Conservation (phyloP, 306 rosid genomes). For the Betula pendula region DNA sequence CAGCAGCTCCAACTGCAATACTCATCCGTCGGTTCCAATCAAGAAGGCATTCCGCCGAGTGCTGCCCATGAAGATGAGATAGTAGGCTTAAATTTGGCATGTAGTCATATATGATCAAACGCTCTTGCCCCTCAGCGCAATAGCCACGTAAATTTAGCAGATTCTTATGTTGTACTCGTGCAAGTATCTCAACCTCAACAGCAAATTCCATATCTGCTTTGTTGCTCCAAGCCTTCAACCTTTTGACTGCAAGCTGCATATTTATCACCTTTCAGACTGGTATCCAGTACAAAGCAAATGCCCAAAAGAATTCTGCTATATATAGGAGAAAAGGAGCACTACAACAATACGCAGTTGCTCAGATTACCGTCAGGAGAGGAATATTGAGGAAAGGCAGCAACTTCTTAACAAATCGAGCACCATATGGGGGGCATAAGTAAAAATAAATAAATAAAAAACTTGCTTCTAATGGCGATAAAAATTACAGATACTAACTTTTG, state of each 20-base stretch:
- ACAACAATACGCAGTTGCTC: not conserved
- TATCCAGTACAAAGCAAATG: not conserved
- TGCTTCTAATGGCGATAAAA: not conserved
- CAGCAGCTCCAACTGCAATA: slow-evolving; percentile 90
- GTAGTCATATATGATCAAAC: slow-evolving; percentile 84
- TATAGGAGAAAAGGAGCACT: not conserved
- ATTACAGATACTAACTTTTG: not conserved
- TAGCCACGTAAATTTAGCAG: slow-evolving; percentile 92
- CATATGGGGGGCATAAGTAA: too few species aligned
- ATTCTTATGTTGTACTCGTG: slow-evolving; percentile 95
- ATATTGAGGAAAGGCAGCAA: not conserved
- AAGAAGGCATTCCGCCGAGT: slow-evolving; percentile 82
- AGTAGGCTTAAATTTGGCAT: slow-evolving; percentile 92
- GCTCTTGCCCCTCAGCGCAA: slow-evolving; percentile 98
- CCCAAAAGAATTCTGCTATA: not conserved
- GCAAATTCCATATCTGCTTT: slow-evolving; percentile 94
- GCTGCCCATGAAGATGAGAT: slow-evolving; percentile 97
- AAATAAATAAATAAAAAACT: not conserved
- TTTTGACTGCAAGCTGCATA: slow-evolving; percentile 86
- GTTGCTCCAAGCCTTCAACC: slow-evolving; percentile 94
- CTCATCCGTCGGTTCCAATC: slow-evolving; percentile 85
- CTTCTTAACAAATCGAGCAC: not conserved
- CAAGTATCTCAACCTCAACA: slow-evolving; percentile 93
- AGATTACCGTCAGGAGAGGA: not conserved
- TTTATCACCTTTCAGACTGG: slow-evolving; percentile 24